Evolutionary conservation across 2,329 filamentous ascomycete genomes (phyloP).

Genomic region (Cytospora leucostoma): DNA sequence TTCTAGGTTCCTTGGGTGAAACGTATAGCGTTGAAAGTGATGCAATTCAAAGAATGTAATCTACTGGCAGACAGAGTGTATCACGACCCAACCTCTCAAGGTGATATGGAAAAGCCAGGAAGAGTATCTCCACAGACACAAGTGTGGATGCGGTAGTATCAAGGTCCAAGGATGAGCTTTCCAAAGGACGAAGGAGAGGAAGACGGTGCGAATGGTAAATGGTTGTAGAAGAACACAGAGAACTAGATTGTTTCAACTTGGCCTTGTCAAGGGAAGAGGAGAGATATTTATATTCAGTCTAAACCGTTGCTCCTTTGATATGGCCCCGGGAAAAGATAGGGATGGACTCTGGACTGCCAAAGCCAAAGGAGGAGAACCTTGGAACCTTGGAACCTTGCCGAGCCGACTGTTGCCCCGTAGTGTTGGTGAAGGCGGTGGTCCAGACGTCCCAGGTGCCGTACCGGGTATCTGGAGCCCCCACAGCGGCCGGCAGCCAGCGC

Average conservation of each 20-base stretch:
- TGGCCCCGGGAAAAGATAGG: not conserved
- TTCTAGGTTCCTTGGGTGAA: not conserved
- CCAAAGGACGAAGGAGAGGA: not conserved
- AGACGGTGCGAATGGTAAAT: not conserved
- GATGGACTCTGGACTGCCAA: constrained; percentile 3
- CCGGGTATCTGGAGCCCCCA: constrained; percentile 10
- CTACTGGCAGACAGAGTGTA: not conserved
- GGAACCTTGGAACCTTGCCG: constrained; percentile 12
- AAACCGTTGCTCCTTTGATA: not conserved
- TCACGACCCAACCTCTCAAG: not conserved
- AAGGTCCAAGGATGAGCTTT: not conserved
- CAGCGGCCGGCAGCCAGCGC: constrained; percentile 22
- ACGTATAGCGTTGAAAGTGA: not conserved
- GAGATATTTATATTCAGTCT: constrained; percentile 4
- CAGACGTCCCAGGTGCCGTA: not conserved
- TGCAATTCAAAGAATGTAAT: constrained; percentile 3
- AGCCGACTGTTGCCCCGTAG: constrained; percentile 8
- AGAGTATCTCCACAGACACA: too few relatives aligned
- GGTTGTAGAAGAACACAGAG: not conserved
- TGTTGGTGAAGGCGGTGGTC: not conserved
- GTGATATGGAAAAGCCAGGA: not conserved
- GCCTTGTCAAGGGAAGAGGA: not conserved
- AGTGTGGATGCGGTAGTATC: too few relatives aligned
- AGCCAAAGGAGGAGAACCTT: constrained; percentile 11
- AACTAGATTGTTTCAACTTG: not conserved